A percentile compares a stretch with the other conserved stretches of the same genome.
These are phyloP conservation scores for Vicia sativa DNA, from an alignment of 306 rosid species.

Conservation along the genomic window DNA sequence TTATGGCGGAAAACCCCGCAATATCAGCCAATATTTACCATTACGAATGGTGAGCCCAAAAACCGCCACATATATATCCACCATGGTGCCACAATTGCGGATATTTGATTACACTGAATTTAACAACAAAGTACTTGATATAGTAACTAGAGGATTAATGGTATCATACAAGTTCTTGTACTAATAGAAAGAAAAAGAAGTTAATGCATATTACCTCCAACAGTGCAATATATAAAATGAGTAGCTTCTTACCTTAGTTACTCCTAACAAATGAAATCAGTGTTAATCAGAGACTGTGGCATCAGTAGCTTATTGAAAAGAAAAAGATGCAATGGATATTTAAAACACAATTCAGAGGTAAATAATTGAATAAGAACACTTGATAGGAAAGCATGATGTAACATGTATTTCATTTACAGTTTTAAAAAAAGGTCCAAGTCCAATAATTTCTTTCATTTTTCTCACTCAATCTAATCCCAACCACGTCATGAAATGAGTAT, in stretches of 20 bases:
- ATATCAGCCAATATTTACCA: too few species aligned
- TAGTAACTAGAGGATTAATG: constrained; percentile 25
- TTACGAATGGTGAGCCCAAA: too few species aligned
- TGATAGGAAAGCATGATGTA: constrained; percentile 17
- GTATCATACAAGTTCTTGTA: constrained; percentile 18
- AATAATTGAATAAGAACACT: constrained; percentile 12
- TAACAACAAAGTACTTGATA: neutral
- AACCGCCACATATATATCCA: too few species aligned
- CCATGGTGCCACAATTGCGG: too few species aligned
- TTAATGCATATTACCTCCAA: constrained; percentile 20
- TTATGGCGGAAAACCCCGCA: too few species aligned
- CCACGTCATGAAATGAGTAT: constrained; percentile 27
- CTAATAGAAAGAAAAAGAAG: constrained; percentile 2
- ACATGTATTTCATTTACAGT: constrained; percentile 19
- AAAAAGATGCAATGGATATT: constrained; percentile 29
- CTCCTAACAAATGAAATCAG: constrained; percentile 30
- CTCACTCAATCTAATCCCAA: constrained; percentile 28
- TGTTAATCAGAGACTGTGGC: constrained; percentile 20
- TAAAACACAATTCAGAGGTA: neutral
- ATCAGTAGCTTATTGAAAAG: constrained; percentile 23
- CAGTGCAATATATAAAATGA: constrained; percentile 7
- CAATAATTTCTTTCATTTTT: constrained; percentile 21
- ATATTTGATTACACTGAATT: too few species aligned
- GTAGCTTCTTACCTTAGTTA: constrained; percentile 21
- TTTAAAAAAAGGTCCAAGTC: constrained; percentile 15